phyloP scores from a whole-genome alignment of 306 rosid genomes.

The Lotus japonicus region DNA sequence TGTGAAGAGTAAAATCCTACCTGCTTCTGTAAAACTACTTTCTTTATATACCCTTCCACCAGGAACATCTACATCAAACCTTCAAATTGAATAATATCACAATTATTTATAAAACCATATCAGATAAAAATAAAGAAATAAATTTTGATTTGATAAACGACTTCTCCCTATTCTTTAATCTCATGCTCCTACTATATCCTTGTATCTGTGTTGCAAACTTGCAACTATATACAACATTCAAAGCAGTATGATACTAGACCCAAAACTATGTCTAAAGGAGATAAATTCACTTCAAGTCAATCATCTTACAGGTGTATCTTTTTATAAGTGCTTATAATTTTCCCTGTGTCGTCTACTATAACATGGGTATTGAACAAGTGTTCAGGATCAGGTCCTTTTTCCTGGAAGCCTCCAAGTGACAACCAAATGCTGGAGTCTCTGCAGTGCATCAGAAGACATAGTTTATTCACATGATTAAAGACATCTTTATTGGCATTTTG shows the following conservation, averaged over 20 bases:
- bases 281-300: not conserved
- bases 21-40: conserved; percentile 76
- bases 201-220: not conserved
- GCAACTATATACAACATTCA: not conserved
- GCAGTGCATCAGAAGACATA: conserved; percentile 22
- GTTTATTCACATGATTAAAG: not conserved
- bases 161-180: conserved; percentile 2
- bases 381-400: conserved; percentile 66
- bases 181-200: not conserved
- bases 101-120: not conserved
- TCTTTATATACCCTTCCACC: conserved; percentile 90
- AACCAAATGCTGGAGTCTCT: conserved; percentile 94
- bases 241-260: conserved; percentile 10
- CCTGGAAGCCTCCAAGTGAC: conserved; percentile 97
- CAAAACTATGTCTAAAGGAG: not conserved
- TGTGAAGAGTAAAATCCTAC: conserved; percentile 31
- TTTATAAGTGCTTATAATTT: conserved; percentile 58
- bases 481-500: not conserved
- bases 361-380: conserved; percentile 80
- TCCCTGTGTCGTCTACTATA: conserved; percentile 76
- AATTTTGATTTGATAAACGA: not conserved
- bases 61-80: conserved; percentile 96
- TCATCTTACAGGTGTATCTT: conserved; percentile 81
- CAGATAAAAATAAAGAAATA: conserved; percentile 5
- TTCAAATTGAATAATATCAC: conserved; percentile 18